Base-by-base conservation (phyloP, 495 filamentous ascomycete genomes). In the Lindgomyces ingoldianus region DNA sequence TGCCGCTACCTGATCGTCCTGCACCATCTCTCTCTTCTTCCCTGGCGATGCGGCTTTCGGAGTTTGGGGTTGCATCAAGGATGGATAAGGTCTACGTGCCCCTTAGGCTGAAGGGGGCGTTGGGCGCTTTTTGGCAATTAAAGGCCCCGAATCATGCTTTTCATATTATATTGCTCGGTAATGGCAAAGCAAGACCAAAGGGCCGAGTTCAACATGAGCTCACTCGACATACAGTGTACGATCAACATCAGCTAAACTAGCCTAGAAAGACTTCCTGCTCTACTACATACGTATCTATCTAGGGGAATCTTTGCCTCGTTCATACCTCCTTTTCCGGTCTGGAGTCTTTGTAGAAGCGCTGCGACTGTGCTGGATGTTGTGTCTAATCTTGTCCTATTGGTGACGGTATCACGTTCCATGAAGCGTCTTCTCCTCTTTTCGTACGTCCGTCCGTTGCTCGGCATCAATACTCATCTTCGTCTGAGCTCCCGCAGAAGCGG, bases 221-320 rank as follows among this genome's bases (percentile, higher is more conserved):
- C n/a, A n/a, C n/a, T n/a, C n/a, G 27, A 25, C 26, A 27, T 52
- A 33, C 24, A 30, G 14, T 52, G 49, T 52, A 52, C 49, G 49
- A 52, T 52, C 29, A 52, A 16, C 18, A 27, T 6, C 14, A 6
- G 14, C 14, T 39, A 6, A 14, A 14, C 6, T 6, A 14, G 6
- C 33, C 33, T 39, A 39, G 33, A 39, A 6, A 39, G 33, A 39
- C 14, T 24, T 14, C 16, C 10, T 24, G 27, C 46, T 9, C 46
- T 22, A 24, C 46, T 3, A 49, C n/a, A 49, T 49, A 22, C 9
- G 27, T 22, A 4, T 9, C 27, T 16, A 9, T 49, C 46, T 25
- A 49, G 46, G 4, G 46, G 16, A 22, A n/a, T n/a, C 42, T 45
- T n/a, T n/a, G n/a, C n/a, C n/a, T n/a, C n/a, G n/a, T n/a, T n/a